Base-by-base conservation (phyloP, 1,139 yeast species). In the Pneumocystis murina region DNA sequence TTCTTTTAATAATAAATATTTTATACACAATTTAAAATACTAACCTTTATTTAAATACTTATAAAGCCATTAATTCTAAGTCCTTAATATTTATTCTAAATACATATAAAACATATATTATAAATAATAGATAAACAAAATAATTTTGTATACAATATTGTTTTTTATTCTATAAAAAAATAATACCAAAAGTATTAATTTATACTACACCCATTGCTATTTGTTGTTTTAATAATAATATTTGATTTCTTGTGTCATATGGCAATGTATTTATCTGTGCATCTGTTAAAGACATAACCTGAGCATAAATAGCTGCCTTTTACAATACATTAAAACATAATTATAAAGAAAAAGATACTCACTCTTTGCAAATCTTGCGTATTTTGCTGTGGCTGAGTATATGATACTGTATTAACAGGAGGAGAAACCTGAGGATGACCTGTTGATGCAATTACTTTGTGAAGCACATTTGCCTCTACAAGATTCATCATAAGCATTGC, bases 181-280 rank as follows among this genome's bases (percentile, higher is more conserved):
- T 24, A 48, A 14, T 24, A 24, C 17, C 17, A n/a, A 24, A 5
- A 24, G 59, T 24, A 62, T 38, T 59, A 62, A 16, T 5, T 10
- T 62, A 62, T 41, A 64, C 62, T 57, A 61, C 61, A 24, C 61
- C 63, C 24, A 64, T 61, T 35, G 61, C 61, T 20, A 63, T 55
- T 41, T 63, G 59, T 33, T 62, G 39, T 33, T 62, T 43, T 14
- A 62, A 39, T 48, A 59, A 57, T 57, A 65, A 60, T 72, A 72
- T 70, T 68, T 36, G 68, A 59, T 65, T 64, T 43, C 72, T 68
- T 72, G 87, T 88, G 43, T 81, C 84, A 6, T 79, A 82, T 8
- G 89, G 87, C 55, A 88, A 77, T 14, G 75, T 76, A 2, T 75
- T 75, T 8, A 90, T 75, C 64, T 89, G 94, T 6, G 80, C 83